Conservation (phyloP, 805 yeast genomes). For the Metschnikowia picachoensis region DNA sequence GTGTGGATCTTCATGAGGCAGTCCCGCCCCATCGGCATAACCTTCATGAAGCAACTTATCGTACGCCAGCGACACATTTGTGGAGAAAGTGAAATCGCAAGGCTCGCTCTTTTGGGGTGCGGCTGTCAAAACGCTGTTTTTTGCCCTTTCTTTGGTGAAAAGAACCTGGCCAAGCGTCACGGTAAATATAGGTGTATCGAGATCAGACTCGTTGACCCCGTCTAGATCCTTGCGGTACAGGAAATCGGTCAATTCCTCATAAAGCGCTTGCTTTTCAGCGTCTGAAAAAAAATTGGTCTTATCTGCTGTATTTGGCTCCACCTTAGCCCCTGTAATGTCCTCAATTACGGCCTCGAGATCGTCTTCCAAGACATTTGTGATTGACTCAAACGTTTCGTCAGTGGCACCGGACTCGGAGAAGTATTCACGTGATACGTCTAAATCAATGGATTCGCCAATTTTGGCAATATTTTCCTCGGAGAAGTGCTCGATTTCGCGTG, state of each 20-base stretch:
- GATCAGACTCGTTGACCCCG: slow-evolving; percentile 20
- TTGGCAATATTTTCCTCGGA: slow-evolving; percentile 5
- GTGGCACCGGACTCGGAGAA: slow-evolving; percentile 6
- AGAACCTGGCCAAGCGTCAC: slow-evolving; percentile 40
- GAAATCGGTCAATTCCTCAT: slow-evolving; percentile 25
- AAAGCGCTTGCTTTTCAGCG: slow-evolving; percentile 19
- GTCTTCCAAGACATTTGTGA: slow-evolving; percentile 1
- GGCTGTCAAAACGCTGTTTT: background rate
- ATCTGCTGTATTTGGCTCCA: background rate
- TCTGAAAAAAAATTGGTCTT: background rate
- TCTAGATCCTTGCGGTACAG: slow-evolving; percentile 19
- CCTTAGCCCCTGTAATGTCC: background rate
- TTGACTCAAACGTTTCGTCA: slow-evolving; percentile 16
- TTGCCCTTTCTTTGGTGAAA: slow-evolving; percentile 18
- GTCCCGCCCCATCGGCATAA: slow-evolving; percentile 12
- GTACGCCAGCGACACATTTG: slow-evolving; percentile 31
- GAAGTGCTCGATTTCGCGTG: slow-evolving; percentile 10
- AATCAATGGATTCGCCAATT: background rate
- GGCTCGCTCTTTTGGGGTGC: background rate
- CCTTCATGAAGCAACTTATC: slow-evolving; percentile 33
- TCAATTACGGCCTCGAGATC: slow-evolving; percentile 2
- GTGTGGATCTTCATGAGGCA: slow-evolving; percentile 20
- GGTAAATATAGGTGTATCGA: slow-evolving; percentile 30
- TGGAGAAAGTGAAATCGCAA: slow-evolving; percentile 23
- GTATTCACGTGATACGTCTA: slow-evolving; percentile 3